Percentiles rank a stretch among this genome's conserved stretches.
These are phyloP conservation scores for Lachnellula subtilissima DNA, from an alignment of 2,329 filamentous ascomycete species.

Conservation along the genomic window DNA sequence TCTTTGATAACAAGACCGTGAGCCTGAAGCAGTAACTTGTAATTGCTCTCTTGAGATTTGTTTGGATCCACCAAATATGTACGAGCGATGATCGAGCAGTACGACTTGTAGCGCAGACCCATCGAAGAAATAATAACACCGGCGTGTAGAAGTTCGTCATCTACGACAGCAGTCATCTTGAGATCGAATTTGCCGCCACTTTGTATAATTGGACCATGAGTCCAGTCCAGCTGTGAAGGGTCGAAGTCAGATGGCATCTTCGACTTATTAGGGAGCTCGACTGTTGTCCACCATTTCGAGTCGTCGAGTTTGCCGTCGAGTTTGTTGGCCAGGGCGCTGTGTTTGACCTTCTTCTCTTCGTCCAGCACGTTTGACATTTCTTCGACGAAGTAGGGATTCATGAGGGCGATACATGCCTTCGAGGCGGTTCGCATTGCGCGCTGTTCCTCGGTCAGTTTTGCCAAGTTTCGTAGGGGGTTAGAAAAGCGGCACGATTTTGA, in stretches of 20 bases:
- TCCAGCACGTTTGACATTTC: constrained; percentile 97
- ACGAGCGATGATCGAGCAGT: constrained; percentile 85
- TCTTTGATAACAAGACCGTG: constrained; percentile 90
- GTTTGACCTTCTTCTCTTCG: constrained; percentile 94
- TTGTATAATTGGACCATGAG: constrained; percentile 83
- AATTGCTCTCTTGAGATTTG: constrained; percentile 90
- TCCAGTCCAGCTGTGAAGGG: constrained; percentile 86
- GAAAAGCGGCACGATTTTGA: too few species aligned
- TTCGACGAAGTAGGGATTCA: constrained; percentile 95
- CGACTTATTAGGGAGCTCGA: constrained; percentile 61
- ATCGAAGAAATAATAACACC: constrained; percentile 92
- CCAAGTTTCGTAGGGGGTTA: background rate
- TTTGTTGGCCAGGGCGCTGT: constrained; percentile 78
- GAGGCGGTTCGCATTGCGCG: constrained; percentile 92
- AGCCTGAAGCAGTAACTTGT: constrained; percentile 79
- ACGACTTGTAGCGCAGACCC: constrained; percentile 91
- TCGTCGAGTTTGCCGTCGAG: constrained; percentile 91
- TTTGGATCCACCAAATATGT: constrained; percentile 97
- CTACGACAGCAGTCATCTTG: constrained; percentile 71
- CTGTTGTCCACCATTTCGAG: constrained; percentile 83
- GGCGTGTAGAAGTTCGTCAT: constrained; percentile 77
- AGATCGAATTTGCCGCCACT: constrained; percentile 95
- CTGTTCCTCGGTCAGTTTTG: constrained; percentile 30
- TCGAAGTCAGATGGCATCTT: constrained; percentile 88
- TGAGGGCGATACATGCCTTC: constrained; percentile 86